Conservation (phyloP, 2,329 filamentous ascomycete species). For the Pseudocercospora vitis region DNA sequence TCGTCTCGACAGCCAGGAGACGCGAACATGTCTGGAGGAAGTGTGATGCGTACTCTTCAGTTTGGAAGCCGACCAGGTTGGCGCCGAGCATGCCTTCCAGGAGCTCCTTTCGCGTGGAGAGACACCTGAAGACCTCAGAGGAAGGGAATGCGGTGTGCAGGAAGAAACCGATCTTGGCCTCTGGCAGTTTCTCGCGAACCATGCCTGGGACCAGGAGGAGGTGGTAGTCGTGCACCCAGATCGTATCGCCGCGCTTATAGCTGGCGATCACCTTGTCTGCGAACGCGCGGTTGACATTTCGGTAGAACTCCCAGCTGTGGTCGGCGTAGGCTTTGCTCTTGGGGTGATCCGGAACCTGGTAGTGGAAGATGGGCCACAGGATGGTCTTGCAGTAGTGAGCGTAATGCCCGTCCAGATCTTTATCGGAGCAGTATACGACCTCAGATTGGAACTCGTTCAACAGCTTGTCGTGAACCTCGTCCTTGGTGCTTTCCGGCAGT, state of each 20-base stretch:
- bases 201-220: slow-evolving; percentile 83
- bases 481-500: slow-evolving; percentile 71
- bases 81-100: slow-evolving; percentile 91
- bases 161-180: slow-evolving; percentile 95
- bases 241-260: slow-evolving; percentile 89
- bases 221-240: slow-evolving; percentile 97
- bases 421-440: slow-evolving; percentile 82
- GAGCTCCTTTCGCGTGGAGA: slow-evolving; percentile 81
- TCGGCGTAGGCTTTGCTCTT: slow-evolving; percentile 98
- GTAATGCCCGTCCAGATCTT: slow-evolving; percentile 92
- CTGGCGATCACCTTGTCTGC: slow-evolving; percentile 85
- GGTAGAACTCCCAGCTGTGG: slow-evolving; percentile 82
- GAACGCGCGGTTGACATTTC: slow-evolving; percentile 88
- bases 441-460: slow-evolving; percentile 79
- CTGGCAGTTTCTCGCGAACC: slow-evolving; percentile 84
- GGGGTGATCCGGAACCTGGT: slow-evolving; percentile 95
- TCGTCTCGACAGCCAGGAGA: slow-evolving; percentile 84
- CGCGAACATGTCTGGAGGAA: slow-evolving; percentile 95
- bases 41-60: slow-evolving; percentile 86
- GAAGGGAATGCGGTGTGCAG: slow-evolving; percentile 93
- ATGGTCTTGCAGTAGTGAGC: slow-evolving; percentile 97
- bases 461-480: slow-evolving; percentile 79
- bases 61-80: slow-evolving; percentile 91
- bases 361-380: slow-evolving; percentile 96
- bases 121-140: slow-evolving; percentile 90